A percentile compares a stretch with the other conserved stretches of the same genome.
These are phyloP conservation scores for Sporothrix brunneoviolacea DNA, from an alignment of 2,329 filamentous ascomycete genomes.

Conservation along the genomic window DNA sequence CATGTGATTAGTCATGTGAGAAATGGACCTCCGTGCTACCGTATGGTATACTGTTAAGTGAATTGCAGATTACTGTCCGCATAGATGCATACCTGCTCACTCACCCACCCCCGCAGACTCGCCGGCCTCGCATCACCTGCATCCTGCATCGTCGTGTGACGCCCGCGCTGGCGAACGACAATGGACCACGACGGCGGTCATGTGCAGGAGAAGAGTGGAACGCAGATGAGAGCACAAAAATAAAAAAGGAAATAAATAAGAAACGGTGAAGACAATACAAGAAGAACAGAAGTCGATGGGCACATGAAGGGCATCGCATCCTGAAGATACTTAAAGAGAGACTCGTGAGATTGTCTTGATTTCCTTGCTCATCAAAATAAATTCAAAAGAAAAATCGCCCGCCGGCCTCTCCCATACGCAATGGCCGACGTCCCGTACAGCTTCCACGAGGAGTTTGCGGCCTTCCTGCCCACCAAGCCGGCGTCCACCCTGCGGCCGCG, in stretches of 20 bases:
- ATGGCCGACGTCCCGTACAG: conserved; percentile 13
- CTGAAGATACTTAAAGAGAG: too few relatives aligned
- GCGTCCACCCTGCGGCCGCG: neutral
- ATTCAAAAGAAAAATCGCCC: too few relatives aligned
- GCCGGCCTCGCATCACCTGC: neutral
- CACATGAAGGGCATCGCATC: too few relatives aligned
- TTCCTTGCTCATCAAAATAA: too few relatives aligned
- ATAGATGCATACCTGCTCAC: neutral
- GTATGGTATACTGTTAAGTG: too few relatives aligned
- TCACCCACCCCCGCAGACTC: neutral
- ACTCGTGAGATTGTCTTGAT: too few relatives aligned
- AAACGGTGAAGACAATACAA: neutral
- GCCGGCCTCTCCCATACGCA: neutral
- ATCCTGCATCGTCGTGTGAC: conserved; percentile 4
- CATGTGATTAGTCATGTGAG: too few relatives aligned
- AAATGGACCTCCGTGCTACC: too few relatives aligned
- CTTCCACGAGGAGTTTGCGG: conserved; percentile 17
- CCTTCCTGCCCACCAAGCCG: conserved; percentile 15
- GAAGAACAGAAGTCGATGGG: too few relatives aligned
- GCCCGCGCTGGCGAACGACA: conserved; percentile 1
- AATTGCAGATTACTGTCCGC: too few relatives aligned
- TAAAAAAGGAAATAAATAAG: neutral
- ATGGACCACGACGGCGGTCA: conserved; percentile 4
- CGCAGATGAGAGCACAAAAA: neutral
- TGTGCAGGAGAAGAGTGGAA: conserved; percentile 4